A percentile compares a stretch with the other conserved stretches of the same genome.
Evolutionary conservation across 148 eudicot species (phyloP).

Genomic region (Chenopodium formosanum): DNA sequence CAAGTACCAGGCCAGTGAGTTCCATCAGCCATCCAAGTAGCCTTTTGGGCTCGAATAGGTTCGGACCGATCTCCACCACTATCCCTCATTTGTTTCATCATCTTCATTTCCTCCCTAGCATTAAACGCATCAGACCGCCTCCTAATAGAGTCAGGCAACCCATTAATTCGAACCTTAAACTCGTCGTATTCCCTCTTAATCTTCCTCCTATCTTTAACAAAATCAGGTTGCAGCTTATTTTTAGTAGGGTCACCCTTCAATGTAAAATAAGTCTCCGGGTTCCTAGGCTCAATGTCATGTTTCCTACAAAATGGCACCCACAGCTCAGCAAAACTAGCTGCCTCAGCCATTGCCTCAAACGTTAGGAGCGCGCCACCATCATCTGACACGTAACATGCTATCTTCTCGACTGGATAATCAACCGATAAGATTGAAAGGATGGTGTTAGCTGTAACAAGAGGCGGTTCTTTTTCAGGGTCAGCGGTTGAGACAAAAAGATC

Average conservation of each 20-base stretch:
- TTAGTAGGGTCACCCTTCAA: conserved; percentile 86
- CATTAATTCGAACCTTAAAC: conserved; percentile 84
- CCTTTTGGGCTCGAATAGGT: conserved; percentile 59
- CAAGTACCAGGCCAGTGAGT: conserved; percentile 73
- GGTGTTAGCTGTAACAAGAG: conserved; percentile 78
- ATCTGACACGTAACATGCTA: conserved; percentile 75
- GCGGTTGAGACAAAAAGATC: conserved; percentile 88
- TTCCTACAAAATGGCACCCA: conserved; percentile 92
- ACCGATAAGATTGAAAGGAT: conserved; percentile 73
- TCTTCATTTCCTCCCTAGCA: conserved; percentile 92
- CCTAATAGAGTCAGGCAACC: conserved; percentile 76
- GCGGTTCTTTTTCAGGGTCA: conserved; percentile 89
- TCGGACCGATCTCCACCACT: conserved; percentile 57
- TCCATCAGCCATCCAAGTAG: conserved; percentile 97
- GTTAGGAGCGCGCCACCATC: conserved; percentile 86
- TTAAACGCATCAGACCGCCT: conserved; percentile 89
- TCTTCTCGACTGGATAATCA: conserved; percentile 79
- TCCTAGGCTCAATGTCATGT: conserved; percentile 86
- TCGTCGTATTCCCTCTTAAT: conserved; percentile 90
- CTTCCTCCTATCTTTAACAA: conserved; percentile 83
- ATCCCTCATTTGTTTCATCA: conserved; percentile 68
- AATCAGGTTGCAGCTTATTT: conserved; percentile 64
- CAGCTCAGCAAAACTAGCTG: conserved; percentile 77
- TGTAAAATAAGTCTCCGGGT: conserved; percentile 69
- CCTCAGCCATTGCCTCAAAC: conserved; percentile 92